Conservation (phyloP, 352 stramenopile genomes). For the Pythium utonaiense region DNA sequence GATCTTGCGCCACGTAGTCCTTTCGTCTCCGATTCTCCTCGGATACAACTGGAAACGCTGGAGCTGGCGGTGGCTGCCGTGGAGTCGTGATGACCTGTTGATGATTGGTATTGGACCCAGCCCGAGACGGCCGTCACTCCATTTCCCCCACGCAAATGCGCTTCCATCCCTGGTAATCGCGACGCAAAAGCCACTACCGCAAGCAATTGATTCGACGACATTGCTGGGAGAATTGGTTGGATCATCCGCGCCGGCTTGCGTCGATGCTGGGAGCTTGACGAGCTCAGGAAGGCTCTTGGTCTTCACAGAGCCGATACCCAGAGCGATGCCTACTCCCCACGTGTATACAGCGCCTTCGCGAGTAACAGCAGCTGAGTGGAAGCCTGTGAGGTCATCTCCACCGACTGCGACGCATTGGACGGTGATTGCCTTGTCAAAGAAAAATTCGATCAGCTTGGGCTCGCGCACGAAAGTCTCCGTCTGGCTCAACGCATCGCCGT, state of each 20-base stretch:
- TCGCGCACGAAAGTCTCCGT: slow-evolving; percentile 25
- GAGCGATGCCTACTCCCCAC: slow-evolving; percentile 63
- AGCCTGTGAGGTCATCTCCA: slow-evolving; percentile 47
- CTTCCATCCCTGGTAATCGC: slow-evolving; percentile 47
- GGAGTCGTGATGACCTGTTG: slow-evolving; percentile 31
- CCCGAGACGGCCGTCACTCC: slow-evolving; percentile 64
- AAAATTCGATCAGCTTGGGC: slow-evolving; percentile 46
- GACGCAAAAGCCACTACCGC: slow-evolving; percentile 79
- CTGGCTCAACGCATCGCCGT: slow-evolving; percentile 7
- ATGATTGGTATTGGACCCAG: slow-evolving; percentile 60
- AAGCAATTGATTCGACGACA: slow-evolving; percentile 36
- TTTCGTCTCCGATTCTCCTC: slow-evolving; percentile 10
- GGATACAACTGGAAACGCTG: slow-evolving; percentile 55
- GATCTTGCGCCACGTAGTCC: slow-evolving; percentile 39
- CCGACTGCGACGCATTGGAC: slow-evolving; percentile 45
- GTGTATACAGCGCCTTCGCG: slow-evolving; percentile 60
- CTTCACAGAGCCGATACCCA: slow-evolving; percentile 38
- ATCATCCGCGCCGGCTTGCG: not conserved
- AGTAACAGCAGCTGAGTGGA: slow-evolving; percentile 67
- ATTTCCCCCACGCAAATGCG: slow-evolving; percentile 83
- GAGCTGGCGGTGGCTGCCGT: slow-evolving; percentile 44
- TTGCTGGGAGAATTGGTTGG: not conserved
- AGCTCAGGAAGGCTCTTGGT: slow-evolving; percentile 37
- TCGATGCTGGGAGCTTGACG: slow-evolving; percentile 11
- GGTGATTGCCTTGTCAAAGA: slow-evolving; percentile 44